These are phyloP conservation scores for Krasilnikovozyma curviuscula DNA, from an alignment of 768 basidiomycete genomes.

Conservation along the genomic window DNA sequence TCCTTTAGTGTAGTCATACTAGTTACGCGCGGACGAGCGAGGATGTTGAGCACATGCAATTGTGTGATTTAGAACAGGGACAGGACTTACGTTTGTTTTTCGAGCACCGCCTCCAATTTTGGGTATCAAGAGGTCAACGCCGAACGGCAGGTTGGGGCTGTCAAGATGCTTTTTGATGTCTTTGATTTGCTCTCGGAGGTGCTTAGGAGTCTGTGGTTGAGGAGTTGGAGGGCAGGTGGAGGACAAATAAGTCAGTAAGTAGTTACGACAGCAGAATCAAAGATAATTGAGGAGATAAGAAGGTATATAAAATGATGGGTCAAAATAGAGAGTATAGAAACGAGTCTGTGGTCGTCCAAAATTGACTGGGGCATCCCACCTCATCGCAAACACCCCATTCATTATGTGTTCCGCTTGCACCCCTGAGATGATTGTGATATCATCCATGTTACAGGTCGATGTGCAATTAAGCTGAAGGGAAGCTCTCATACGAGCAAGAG, in stretches of 20 bases:
- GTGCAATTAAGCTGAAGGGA: too few species aligned
- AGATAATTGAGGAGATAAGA: background rate
- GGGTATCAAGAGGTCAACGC: conserved; percentile 76
- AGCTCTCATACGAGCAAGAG: too few species aligned
- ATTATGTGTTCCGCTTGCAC: background rate
- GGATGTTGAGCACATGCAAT: conserved; percentile 12
- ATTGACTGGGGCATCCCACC: background rate
- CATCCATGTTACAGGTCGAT: background rate
- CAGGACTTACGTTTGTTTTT: conserved; percentile 47
- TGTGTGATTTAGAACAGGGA: conserved; percentile 10
- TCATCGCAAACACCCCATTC: background rate
- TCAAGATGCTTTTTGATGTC: conserved; percentile 45
- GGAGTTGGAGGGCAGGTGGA: background rate
- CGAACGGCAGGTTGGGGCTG: conserved; percentile 40
- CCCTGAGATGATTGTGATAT: background rate
- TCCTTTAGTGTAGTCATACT: conserved; percentile 82
- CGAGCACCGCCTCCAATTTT: conserved; percentile 69
- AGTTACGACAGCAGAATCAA: conserved; percentile 36
- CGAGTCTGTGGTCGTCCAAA: too few species aligned
- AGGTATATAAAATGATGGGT: background rate
- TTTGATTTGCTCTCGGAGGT: conserved; percentile 54
- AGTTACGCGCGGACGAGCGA: conserved; percentile 1
- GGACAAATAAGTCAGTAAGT: background rate
- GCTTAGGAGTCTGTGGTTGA: conserved; percentile 62
- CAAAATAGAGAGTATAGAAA: background rate